A percentile compares a stretch with the other conserved stretches of the same genome.
These are phyloP conservation scores for Protomyces arabidopsidicola DNA, from an alignment of 1,139 yeast genomes.

Conservation along the genomic window DNA sequence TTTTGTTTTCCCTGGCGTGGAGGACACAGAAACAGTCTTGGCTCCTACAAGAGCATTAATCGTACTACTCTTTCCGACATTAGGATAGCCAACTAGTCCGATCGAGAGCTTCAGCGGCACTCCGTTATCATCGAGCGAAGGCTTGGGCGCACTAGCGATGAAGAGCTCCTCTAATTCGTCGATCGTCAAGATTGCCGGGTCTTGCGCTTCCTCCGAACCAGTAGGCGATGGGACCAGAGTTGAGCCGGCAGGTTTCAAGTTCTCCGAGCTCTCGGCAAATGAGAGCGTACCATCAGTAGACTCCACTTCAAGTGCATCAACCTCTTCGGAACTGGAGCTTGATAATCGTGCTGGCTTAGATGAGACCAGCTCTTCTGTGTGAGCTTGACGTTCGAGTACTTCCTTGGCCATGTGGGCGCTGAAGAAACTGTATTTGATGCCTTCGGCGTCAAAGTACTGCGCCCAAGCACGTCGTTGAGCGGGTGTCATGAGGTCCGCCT, in stretches of 20 bases:
- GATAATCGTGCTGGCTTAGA: background rate
- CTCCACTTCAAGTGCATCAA: background rate
- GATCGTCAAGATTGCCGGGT: conserved; percentile 57
- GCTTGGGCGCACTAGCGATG: conserved; percentile 71
- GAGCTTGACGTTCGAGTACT: conserved; percentile 6
- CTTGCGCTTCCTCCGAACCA: conserved; percentile 35
- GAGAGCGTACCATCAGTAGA: background rate
- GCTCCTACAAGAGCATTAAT: conserved; percentile 94
- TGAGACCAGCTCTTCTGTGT: background rate
- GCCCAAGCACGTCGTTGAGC: conserved; percentile 86
- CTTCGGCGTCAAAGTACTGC: conserved; percentile 59
- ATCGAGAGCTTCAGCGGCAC: conserved; percentile 56
- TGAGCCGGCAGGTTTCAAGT: background rate
- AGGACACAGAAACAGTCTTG: conserved; percentile 91
- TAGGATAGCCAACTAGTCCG: conserved; percentile 88
- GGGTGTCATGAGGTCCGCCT: conserved; percentile 79
- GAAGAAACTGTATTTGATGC: conserved; percentile 84
- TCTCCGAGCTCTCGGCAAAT: background rate
- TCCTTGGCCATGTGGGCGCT: conserved; percentile 71
- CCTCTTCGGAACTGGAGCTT: background rate
- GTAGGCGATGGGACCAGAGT: conserved; percentile 19
- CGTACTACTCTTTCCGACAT: conserved; percentile 95
- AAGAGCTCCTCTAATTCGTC: conserved; percentile 81
- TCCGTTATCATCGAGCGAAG: conserved; percentile 36
- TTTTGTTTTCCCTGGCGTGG: conserved; percentile 98